A percentile compares a stretch with the other conserved stretches of the same genome.
These are phyloP conservation scores for Verbascum thapsus DNA, from an alignment of 257 asterid genomes.

Conservation along the genomic window DNA sequence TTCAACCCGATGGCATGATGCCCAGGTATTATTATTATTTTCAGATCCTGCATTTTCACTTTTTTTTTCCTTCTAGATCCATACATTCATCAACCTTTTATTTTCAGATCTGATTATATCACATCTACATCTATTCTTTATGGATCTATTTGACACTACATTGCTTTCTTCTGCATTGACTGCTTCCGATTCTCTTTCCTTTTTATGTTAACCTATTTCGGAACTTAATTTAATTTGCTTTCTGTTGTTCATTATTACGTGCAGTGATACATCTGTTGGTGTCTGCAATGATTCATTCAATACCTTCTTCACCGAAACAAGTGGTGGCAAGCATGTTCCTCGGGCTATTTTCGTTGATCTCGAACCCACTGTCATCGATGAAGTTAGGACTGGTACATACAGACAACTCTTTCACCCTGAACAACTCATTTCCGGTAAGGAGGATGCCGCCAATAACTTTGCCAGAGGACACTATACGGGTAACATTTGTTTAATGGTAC, in stretches of 20 bases:
- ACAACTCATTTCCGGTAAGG: constrained; percentile 29
- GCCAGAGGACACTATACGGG: constrained; percentile 43
- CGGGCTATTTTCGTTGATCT: constrained; percentile 37
- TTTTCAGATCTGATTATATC: too few relatives aligned
- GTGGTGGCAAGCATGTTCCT: constrained; percentile 38
- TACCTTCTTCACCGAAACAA: constrained; percentile 41
- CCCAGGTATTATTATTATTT: background rate
- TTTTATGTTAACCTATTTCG: too few relatives aligned
- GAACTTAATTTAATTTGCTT: too few relatives aligned
- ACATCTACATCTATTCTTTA: too few relatives aligned
- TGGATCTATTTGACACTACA: too few relatives aligned
- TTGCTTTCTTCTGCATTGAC: too few relatives aligned
- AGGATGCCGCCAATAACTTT: constrained; percentile 42
- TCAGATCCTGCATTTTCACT: background rate
- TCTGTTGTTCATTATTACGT: background rate
- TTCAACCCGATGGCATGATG: constrained; percentile 1
- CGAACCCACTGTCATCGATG: constrained; percentile 41
- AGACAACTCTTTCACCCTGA: constrained; percentile 38
- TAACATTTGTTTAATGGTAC: too few relatives aligned
- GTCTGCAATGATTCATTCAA: constrained; percentile 38
- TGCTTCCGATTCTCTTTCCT: too few relatives aligned
- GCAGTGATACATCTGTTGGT: constrained; percentile 38
- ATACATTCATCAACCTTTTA: too few relatives aligned
- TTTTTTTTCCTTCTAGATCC: too few relatives aligned
- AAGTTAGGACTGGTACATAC: constrained; percentile 38